Evolutionary conservation across 2,329 filamentous ascomycete species (phyloP).

Genomic region (Trichoderma aggressivum): DNA sequence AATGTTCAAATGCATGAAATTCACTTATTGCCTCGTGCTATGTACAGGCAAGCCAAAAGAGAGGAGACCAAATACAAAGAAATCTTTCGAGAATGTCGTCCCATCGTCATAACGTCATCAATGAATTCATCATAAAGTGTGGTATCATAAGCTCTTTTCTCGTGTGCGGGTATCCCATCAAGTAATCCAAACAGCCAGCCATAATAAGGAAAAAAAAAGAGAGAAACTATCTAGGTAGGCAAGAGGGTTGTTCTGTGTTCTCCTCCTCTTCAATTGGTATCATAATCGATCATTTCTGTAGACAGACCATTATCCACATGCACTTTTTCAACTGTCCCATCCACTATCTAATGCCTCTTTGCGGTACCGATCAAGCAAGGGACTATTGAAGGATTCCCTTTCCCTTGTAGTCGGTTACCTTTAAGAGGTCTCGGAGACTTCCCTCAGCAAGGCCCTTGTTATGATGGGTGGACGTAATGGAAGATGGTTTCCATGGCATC

Average conservation of each 20-base stretch:
- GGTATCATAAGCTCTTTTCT: neutral
- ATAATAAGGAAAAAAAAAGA: neutral
- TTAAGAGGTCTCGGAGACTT: constrained; percentile 52
- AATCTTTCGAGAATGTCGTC: neutral
- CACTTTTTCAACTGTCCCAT: neutral
- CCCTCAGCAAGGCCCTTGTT: constrained; percentile 52
- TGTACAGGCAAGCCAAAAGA: neutral
- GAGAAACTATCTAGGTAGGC: neutral
- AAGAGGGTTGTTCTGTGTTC: neutral
- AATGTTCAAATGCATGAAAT: neutral
- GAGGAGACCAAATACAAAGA: neutral
- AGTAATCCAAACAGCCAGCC: neutral
- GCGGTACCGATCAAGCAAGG: too few species aligned
- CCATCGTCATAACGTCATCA: neutral
- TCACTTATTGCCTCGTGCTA: neutral
- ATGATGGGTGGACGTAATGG: constrained; percentile 27
- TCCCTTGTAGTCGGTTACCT: constrained; percentile 34
- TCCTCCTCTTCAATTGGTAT: neutral
- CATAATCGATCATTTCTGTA: neutral
- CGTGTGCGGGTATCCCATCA: neutral
- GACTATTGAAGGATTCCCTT: constrained; percentile 27
- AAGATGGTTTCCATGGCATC: constrained; percentile 41
- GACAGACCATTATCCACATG: too few species aligned
- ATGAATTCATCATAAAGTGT: neutral
- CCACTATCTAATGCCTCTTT: neutral